Evolutionary conservation across 192 early-diverging fungal species (phyloP), one percentile per base, ranked within the genome.

Genomic region (Backusella parvicylindrica): DNA sequence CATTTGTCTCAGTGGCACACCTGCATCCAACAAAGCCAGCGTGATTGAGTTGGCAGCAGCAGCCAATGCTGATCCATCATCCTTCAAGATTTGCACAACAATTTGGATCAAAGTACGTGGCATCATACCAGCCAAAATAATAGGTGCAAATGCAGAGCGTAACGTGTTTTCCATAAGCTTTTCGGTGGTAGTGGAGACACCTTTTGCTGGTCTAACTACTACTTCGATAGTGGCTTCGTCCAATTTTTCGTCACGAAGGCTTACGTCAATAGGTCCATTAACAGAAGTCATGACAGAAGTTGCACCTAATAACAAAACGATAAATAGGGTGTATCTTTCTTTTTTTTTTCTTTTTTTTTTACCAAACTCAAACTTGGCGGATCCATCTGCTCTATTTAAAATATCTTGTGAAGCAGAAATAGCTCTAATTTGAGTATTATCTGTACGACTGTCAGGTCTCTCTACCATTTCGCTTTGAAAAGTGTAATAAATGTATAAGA

Each of bases 21-120:
- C 97, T 9, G 97, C 95, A 79, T 99, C 95, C 56, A 98, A 74
- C 28, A 99, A 86, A 1, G 96, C 95, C 75, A 98, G 64, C 2
- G 90, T 84, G 0, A 90, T 85, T 2, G 96, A 95, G 79, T 98
- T 98, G 47, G 97, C 88, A 4, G 92, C 90, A 6, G 91, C 85
- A 11, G 96, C 83, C 15, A 94, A 73, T 33, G 90, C 87, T 90
- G 93, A 79, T 73, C 98, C 98, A 79, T 98, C 96, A 72, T 92
- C 92, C 60, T 90, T 86, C 72, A 91, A 85, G 7, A 93, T 89
- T 79, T 99, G 98, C 23, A 94, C 72, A 9, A 93, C 95, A 70
- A 99, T 92, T 74, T 93, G 91, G 16, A 99, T 88, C 40, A 87
- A 60, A 3, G 97, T 97, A 35, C 97, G 86, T 32, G 98, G 98